Base-by-base conservation (phyloP, 129 eudicot species). In the Scalesia atractyloides region DNA sequence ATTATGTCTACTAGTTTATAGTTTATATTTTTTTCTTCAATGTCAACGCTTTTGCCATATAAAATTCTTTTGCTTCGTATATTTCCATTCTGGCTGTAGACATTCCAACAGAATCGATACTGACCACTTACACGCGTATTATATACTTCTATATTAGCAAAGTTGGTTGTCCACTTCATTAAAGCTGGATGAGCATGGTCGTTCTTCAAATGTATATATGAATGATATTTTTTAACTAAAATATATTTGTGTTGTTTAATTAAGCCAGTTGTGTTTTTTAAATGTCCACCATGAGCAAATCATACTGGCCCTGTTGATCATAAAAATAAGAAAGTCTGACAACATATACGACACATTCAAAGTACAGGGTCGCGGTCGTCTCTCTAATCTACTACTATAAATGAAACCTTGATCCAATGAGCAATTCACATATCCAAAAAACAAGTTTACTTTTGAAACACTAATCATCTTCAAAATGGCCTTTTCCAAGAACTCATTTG, bases 371-470 rank as follows among this genome's bases (percentile, higher is more conserved):
- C 33, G 34, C 5, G 34, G 5, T 30, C 34, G 34, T 30, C 34
- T 15, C 56, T 36, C 33, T 73, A 18, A 33, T 9, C 7, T 15
- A 6, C 7, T 15, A 6, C 66, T 74, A 64, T 74, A 74, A 51
- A 74, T 37, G 5, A 33, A 39, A 50, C 65, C 57, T 19, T 22
- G 65, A 51, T 64, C 46, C 0, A 53, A 1, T 52, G 22, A 20
- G 66, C 66, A 52, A 52, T 74, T 44, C 44, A 74, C 34, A 64
- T 36, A 74, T 65, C 54, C 34, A 54, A 65, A 47, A 64, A 52
- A 36, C 36, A 74, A 65, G 12, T n/a, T 52, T 9, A 65, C 15
- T 14, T 37, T 54, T 64, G 44, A 51, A 52, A 7, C 14, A 5
- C 17, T 66, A 44, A 22, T 9, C 51, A 9, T 15, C 15, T 56